These are phyloP conservation scores for Mycena galopus DNA, from an alignment of 768 basidiomycete genomes.

Conservation along the genomic window DNA sequence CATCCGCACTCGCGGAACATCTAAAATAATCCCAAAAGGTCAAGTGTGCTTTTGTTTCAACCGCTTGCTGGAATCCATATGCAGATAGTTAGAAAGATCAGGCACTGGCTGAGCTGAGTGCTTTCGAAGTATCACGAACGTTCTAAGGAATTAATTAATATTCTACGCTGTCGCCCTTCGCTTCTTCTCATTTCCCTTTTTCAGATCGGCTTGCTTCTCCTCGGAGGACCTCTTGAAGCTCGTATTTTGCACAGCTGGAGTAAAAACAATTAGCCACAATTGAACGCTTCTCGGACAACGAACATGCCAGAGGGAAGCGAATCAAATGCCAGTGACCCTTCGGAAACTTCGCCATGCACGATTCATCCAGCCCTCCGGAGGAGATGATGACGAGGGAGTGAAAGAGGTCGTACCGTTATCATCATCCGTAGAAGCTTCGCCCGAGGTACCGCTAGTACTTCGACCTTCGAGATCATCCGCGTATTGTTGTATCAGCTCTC, in stretches of 20 bases:
- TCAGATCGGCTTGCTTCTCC: slow-evolving; percentile 44
- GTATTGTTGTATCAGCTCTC: slow-evolving; percentile 88
- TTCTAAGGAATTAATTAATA: slow-evolving; percentile 27
- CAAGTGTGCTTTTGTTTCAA: neutral
- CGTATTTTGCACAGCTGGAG: slow-evolving; percentile 41
- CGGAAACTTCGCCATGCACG: slow-evolving; percentile 76
- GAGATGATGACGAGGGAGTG: slow-evolving; percentile 66
- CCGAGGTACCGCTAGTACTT: slow-evolving; percentile 38
- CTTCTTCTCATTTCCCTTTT: slow-evolving; percentile 58
- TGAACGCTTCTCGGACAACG: slow-evolving; percentile 47
- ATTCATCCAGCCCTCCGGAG: slow-evolving; percentile 74
- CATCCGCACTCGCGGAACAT: neutral
- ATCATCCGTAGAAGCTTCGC: slow-evolving; percentile 46
- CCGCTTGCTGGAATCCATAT: slow-evolving; percentile 7
- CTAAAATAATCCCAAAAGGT: neutral
- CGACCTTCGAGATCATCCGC: slow-evolving; percentile 94
- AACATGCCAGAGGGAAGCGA: slow-evolving; percentile 60
- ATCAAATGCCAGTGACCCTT: slow-evolving; percentile 78
- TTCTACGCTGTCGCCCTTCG: slow-evolving; percentile 64
- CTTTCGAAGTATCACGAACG: slow-evolving; percentile 26
- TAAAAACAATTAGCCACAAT: slow-evolving; percentile 39
- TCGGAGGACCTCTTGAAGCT: slow-evolving; percentile 42
- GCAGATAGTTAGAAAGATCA: slow-evolving; percentile 30
- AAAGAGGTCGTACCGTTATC: slow-evolving; percentile 86
- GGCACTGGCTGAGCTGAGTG: slow-evolving; percentile 28